Percentiles rank a stretch among this genome's conserved stretches.
Conservation (phyloP, 306 rosid genomes). For the Echinosophora koreensis region DNA sequence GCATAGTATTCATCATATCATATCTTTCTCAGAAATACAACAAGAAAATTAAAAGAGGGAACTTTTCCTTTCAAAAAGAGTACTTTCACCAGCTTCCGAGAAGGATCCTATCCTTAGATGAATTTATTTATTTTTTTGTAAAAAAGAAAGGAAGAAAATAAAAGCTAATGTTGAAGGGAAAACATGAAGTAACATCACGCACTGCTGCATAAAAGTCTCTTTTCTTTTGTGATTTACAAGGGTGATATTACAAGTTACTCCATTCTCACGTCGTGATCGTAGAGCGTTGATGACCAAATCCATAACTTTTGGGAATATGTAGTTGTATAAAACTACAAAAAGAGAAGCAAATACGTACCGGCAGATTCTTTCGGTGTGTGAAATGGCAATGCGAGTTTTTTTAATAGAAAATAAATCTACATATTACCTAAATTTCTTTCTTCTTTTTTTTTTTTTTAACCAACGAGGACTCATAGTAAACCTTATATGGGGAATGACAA, state of each 20-base stretch:
- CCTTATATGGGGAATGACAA: too few species aligned
- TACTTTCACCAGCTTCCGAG: slow-evolving; percentile 73
- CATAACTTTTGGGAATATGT: slow-evolving; percentile 25
- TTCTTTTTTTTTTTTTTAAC: too few species aligned
- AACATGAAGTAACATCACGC: slow-evolving; percentile 36
- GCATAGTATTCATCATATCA: slow-evolving; percentile 50
- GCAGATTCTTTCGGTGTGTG: neutral
- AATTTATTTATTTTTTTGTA: neutral
- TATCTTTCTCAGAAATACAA: slow-evolving; percentile 52
- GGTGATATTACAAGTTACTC: slow-evolving; percentile 24
- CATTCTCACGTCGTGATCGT: slow-evolving; percentile 17
- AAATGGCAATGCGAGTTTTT: neutral
- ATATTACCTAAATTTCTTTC: too few species aligned
- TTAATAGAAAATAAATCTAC: too few species aligned
- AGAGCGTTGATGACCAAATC: neutral
- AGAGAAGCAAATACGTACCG: slow-evolving; percentile 9
- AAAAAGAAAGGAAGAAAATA: slow-evolving; percentile 21
- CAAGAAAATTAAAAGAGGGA: slow-evolving; percentile 50
- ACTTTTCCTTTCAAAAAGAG: slow-evolving; percentile 62
- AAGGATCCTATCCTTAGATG: slow-evolving; percentile 68
- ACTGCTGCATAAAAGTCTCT: slow-evolving; percentile 41
- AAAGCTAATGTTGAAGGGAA: slow-evolving; percentile 44
- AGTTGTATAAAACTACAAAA: neutral
- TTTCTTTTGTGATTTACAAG: slow-evolving; percentile 37
- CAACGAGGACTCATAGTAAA: too few species aligned